These are phyloP conservation scores for Myxozyma lipomycoides DNA, from an alignment of 805 yeast genomes.

Conservation along the genomic window DNA sequence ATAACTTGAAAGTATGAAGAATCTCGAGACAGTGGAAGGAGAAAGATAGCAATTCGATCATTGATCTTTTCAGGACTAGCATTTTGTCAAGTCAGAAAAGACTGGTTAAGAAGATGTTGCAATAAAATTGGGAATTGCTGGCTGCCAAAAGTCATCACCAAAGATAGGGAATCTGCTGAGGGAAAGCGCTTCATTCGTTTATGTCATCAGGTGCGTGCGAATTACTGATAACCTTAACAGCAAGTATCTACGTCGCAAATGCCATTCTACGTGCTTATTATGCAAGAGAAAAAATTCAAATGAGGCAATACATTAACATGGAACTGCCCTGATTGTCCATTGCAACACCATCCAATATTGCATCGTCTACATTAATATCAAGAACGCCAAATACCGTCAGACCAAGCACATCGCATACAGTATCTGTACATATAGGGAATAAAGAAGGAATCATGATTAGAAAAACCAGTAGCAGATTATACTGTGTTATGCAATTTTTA, in stretches of 20 bases:
- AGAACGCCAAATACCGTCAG: slow-evolving; percentile 42
- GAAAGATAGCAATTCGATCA: no score
- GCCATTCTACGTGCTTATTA: slow-evolving; percentile 41
- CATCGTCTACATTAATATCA: slow-evolving; percentile 39
- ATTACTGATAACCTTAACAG: slow-evolving; percentile 42
- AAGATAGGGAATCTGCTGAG: no score
- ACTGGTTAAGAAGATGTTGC: no score
- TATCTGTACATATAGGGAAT: slow-evolving; percentile 43
- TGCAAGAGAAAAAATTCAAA: slow-evolving; percentile 36
- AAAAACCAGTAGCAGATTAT: slow-evolving; percentile 43
- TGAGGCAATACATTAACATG: slow-evolving; percentile 41
- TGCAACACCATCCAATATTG: slow-evolving; percentile 42
- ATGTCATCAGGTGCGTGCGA: slow-evolving; percentile 33
- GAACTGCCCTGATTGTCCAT: slow-evolving; percentile 42
- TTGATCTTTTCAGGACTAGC: no score
- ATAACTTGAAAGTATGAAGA: no score
- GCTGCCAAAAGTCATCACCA: no score
- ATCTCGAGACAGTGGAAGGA: no score
- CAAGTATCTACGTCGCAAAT: slow-evolving; percentile 41
- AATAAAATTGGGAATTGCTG: no score
- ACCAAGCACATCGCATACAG: slow-evolving; percentile 43
- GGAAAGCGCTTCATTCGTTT: slow-evolving; percentile 41
- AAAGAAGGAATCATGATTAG: slow-evolving; percentile 42
- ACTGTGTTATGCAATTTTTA: slow-evolving; percentile 35
- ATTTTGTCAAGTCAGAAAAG: no score